Conservation (phyloP, 164 flowering plant species). For the Warburgia ugandensis region DNA sequence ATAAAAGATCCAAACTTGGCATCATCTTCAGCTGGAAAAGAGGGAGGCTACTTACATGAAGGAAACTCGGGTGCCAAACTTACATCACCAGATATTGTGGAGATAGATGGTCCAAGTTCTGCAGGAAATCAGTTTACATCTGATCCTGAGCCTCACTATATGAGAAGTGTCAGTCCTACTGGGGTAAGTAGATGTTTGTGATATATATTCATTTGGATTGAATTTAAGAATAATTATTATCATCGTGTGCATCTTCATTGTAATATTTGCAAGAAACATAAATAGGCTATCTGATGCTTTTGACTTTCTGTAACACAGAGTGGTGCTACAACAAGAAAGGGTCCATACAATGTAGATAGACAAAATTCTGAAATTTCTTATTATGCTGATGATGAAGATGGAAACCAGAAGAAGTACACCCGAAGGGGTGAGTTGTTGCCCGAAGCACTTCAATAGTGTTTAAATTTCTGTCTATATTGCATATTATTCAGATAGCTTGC, state of each 20-base stretch:
- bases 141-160: slow-evolving; percentile 33
- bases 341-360: slow-evolving; percentile 48
- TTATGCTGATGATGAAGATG: slow-evolving; percentile 97
- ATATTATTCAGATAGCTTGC: no score
- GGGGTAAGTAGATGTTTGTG: slow-evolving; percentile 46
- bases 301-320: slow-evolving; percentile 42
- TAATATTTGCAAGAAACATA: background rate
- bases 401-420: slow-evolving; percentile 60
- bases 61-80: slow-evolving; percentile 28
- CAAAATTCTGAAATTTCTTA: slow-evolving; percentile 85
- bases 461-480: no score
- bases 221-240: background rate
- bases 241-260: background rate
- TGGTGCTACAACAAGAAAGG: slow-evolving; percentile 78
- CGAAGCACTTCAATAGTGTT: no score
- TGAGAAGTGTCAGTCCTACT: slow-evolving; percentile 58
- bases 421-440: slow-evolving; percentile 53
- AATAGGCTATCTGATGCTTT: slow-evolving; percentile 3
- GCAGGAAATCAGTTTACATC: slow-evolving; percentile 29
- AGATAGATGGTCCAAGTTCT: slow-evolving; percentile 59
- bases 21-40: slow-evolving; percentile 22
- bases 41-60: slow-evolving; percentile 20
- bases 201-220: slow-evolving; percentile 4
- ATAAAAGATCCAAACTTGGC: slow-evolving; percentile 14
- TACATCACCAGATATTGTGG: slow-evolving; percentile 53